Evolutionary conservation across 352 stramenopile genomes (phyloP).

Genomic region (Globisporangium yorkense): DNA sequence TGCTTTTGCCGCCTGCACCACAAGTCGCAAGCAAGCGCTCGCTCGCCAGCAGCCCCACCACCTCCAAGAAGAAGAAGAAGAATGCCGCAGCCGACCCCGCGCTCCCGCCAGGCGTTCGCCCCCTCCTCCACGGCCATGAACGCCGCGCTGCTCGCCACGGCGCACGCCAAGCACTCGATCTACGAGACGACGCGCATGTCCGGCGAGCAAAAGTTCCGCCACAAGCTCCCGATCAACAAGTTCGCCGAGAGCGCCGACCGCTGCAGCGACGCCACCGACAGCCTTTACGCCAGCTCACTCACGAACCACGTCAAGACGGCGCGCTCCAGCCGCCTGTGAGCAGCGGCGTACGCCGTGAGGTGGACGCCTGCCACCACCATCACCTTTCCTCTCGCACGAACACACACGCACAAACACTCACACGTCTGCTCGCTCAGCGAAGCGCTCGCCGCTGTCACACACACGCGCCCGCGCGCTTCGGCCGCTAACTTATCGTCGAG

Average conservation of each 20-base stretch:
- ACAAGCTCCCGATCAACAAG: slow-evolving; percentile 34
- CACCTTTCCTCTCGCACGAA: background rate
- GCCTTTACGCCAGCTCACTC: slow-evolving; percentile 38
- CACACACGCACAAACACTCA: background rate
- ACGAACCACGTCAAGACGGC: slow-evolving; percentile 32
- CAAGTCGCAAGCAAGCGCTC: too few species aligned
- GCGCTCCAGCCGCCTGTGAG: slow-evolving; percentile 34
- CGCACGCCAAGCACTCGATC: slow-evolving; percentile 30
- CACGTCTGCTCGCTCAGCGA: too few species aligned
- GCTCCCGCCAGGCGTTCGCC: slow-evolving; percentile 3
- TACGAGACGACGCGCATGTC: slow-evolving; percentile 52
- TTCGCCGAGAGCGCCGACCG: slow-evolving; percentile 28
- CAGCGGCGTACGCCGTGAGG: too few species aligned
- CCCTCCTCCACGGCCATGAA: slow-evolving; percentile 9
- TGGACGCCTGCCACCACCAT: background rate
- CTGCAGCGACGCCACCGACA: slow-evolving; percentile 40
- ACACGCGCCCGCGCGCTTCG: too few species aligned
- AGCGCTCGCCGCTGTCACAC: too few species aligned
- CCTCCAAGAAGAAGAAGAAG: background rate
- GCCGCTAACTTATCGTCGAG: too few species aligned
- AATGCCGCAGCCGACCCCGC: slow-evolving; percentile 7
- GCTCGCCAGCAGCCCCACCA: too few species aligned
- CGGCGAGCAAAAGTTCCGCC: slow-evolving; percentile 36
- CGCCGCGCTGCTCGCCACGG: slow-evolving; percentile 8
- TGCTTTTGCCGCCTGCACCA: too few species aligned